Percentiles rank a stretch among this genome's conserved stretches.
These are phyloP conservation scores for Zarea fungicola DNA, from an alignment of 2,329 filamentous ascomycete species.

Conservation along the genomic window DNA sequence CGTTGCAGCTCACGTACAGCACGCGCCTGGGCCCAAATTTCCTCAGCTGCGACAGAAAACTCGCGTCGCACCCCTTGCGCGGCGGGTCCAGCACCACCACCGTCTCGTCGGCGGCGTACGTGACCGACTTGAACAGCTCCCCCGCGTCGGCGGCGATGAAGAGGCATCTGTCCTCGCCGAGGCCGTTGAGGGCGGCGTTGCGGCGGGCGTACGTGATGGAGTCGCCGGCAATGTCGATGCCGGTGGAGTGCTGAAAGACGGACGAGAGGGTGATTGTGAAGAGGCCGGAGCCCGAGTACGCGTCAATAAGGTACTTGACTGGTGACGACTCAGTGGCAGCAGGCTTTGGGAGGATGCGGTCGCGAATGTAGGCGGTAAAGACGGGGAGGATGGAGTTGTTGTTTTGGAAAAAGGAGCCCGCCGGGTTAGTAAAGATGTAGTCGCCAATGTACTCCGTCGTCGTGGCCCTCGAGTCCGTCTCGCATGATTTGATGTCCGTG, in stretches of 20 bases:
- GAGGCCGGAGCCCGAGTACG: constrained; percentile 93
- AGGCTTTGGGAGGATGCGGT: constrained; percentile 60
- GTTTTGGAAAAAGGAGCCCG: constrained; percentile 97
- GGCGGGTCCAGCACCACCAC: constrained; percentile 96
- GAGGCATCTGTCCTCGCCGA: constrained; percentile 61
- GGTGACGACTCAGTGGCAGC: constrained; percentile 38
- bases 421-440: constrained; percentile 84
- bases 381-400: constrained; percentile 93
- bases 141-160: constrained; percentile 90
- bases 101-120: constrained; percentile 72
- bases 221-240: constrained; percentile 80
- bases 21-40: constrained; percentile 72
- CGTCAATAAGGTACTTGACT: constrained; percentile 89
- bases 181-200: constrained; percentile 73
- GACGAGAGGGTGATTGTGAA: constrained; percentile 92
- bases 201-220: constrained; percentile 73
- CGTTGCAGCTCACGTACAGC: constrained; percentile 95
- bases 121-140: constrained; percentile 71
- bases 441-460: constrained; percentile 83
- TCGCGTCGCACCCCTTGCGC: constrained; percentile 84
- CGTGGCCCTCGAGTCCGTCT: constrained; percentile 77
- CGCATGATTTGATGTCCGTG: constrained; percentile 78
- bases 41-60: constrained; percentile 77
- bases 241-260: constrained; percentile 76
- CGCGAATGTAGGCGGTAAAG: constrained; percentile 83